Evolutionary conservation across 805 yeast genomes (phyloP), one percentile per base, ranked within the genome.

Genomic region (Metschnikowia koreensis): DNA sequence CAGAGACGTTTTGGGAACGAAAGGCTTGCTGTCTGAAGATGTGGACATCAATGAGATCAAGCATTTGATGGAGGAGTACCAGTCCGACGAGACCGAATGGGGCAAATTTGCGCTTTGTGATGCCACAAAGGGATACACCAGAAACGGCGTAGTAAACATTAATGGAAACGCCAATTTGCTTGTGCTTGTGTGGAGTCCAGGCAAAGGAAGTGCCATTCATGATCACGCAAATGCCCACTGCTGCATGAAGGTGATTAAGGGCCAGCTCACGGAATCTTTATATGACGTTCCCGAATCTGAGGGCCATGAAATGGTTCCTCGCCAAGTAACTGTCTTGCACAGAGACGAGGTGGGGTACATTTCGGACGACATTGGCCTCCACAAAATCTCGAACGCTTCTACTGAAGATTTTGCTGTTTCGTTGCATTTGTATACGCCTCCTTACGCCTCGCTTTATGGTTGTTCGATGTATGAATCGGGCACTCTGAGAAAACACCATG

Each of bases 141-240:
- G 91, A 51, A 89, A 87, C 63, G 97, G 96, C 1, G 80, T 93
- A 29, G 81, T 79, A 37, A 83, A 86, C 61, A 78, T 89, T 58
- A 87, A 88, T 66, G 79, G 79, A 15, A 81, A 81, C 60, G 97
- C 89, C 40, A 84, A 86, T 60, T 70, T 86, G 50, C 73, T 86
- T 47, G 67, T 86, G 13, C 67, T 86, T 46, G 89, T 85, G 17
- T 86, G 93, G 93, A 76, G 78, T 47, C 90, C 91, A 0, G 82
- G 82, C 7, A 75, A 76, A 60, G 75, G 82, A 27, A 81, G 87
- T 22, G 77, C 81, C 46, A 81, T 86, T 54, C 93, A 86, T 64
- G 89, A 85, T 66, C 93, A 86, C 60, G 88, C 90, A 17, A 75
- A 80, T 49, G 89, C 91, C 11, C 90, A 86, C 67, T 86, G 93